Evolutionary conservation across 2,329 filamentous ascomycete genomes (phyloP).

Genomic region (Colletotrichum sp.): DNA sequence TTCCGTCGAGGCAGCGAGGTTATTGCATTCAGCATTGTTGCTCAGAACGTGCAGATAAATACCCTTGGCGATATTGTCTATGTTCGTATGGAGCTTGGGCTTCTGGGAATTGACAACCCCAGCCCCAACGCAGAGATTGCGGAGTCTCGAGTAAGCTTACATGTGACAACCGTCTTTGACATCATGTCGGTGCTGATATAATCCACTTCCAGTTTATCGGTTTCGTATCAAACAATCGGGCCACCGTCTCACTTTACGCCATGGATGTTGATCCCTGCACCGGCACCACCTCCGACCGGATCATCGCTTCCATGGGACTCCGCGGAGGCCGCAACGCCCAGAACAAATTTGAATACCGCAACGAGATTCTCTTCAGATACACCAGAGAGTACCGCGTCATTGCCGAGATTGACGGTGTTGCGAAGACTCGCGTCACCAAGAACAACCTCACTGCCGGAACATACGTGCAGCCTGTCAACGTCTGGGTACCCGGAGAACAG

Average conservation of each 20-base stretch:
- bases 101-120: conserved; percentile 38
- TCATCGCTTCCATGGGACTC: conserved; percentile 34
- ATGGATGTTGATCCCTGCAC: conserved; percentile 43
- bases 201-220: conserved; percentile 32
- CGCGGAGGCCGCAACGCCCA: conserved; percentile 35
- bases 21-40: conserved; percentile 39
- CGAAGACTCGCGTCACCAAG: conserved; percentile 32
- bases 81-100: conserved; percentile 37
- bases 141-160: conserved; percentile 35
- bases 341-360: conserved; percentile 41
- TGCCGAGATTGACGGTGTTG: conserved; percentile 36
- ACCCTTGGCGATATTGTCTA: conserved; percentile 36
- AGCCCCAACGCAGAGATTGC: conserved; percentile 38
- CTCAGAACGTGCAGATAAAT: conserved; percentile 39
- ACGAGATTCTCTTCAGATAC: conserved; percentile 34
- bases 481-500: conserved; percentile 42
- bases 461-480: conserved; percentile 39
- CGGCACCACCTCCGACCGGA: conserved; percentile 35
- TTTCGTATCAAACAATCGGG: conserved; percentile 36
- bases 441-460: conserved; percentile 38
- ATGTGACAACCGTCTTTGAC: not conserved
- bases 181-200: not conserved
- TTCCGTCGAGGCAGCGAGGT: conserved; percentile 34
- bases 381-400: conserved; percentile 39
- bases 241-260: conserved; percentile 36